These are phyloP conservation scores for Aspergillus fumigatiaffinis DNA, from an alignment of 2,329 filamentous ascomycete genomes.

Conservation along the genomic window DNA sequence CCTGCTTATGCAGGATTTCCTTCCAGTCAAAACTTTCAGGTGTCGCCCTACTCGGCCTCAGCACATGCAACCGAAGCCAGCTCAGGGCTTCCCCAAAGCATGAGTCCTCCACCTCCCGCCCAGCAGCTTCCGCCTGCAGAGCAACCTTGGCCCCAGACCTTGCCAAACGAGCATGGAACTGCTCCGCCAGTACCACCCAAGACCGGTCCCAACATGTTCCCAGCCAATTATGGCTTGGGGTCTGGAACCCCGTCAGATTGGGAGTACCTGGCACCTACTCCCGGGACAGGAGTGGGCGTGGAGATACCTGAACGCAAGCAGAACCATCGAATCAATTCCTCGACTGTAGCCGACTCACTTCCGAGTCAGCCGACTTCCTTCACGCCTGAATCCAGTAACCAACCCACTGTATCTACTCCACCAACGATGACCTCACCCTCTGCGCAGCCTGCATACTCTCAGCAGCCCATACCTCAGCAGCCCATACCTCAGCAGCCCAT, in stretches of 20 bases:
- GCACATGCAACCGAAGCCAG: neutral
- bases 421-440: slow-evolving; percentile 7
- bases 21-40: slow-evolving; percentile 12
- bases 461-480: no score
- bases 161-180: slow-evolving; percentile 6
- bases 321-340: slow-evolving; percentile 3
- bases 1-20: slow-evolving; percentile 29
- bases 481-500: no score
- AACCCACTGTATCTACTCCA: slow-evolving; percentile 4
- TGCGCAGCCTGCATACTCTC: slow-evolving; percentile 1
- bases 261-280: slow-evolving; percentile 40
- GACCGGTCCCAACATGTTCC: slow-evolving; percentile 16
- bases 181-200: slow-evolving; percentile 23
- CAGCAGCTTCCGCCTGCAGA: slow-evolving; percentile 7
- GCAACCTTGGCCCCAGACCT: slow-evolving; percentile 8
- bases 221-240: slow-evolving; percentile 36
- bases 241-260: slow-evolving; percentile 45
- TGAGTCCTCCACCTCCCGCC: neutral
- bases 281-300: slow-evolving; percentile 37
- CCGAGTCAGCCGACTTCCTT: slow-evolving; percentile 10
- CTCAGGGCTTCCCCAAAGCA: neutral
- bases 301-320: slow-evolving; percentile 20
- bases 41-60: slow-evolving; percentile 3
- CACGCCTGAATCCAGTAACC: slow-evolving; percentile 2
- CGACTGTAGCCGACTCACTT: slow-evolving; percentile 8